Base-by-base conservation (phyloP, 148 eudicot species). In the Amaranthus palmeri region DNA sequence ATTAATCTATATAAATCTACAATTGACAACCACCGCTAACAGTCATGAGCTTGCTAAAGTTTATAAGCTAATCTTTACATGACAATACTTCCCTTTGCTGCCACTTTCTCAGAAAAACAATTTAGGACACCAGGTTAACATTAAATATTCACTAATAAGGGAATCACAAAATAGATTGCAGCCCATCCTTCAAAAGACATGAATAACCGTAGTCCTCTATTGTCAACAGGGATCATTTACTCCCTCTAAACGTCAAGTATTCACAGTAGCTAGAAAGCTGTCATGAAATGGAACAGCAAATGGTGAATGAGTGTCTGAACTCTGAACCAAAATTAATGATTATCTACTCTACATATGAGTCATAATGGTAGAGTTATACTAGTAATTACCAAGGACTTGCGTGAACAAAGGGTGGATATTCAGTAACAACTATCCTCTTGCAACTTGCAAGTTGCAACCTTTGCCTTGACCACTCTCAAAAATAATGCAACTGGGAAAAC, bases 401-500 rank as follows among this genome's bases (percentile, higher is more conserved):
- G 46, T 56, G 52, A 10, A 45, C 61, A 56, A 44, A 10, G 14
- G 61, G 45, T 44, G 61, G 40, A 43, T 52, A 36, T 41, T 68
- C n/a, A 45, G 7, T 58, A 72, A 17, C 0, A 54, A 58, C 44
- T 54, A 56, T 13, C 61, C 54, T 15, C 51, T 63, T 10, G 36
- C 36, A 25, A 25, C 51, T 63, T 10, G 36, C 36, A 25, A 25
- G 36, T 25, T 25, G 17, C 44, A 63, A 42, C 44, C 8, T 46
- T 63, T 43, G 40, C 73, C 58, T 58, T 3, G 10, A 40, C 64
- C 18, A 58, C 47, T 65, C 50, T 69, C 15, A 14, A 61, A 47
- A 36, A 5, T n/a, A 69, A 44, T 40, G 40, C 46, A 12, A 6
- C 14, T n/a, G 54, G 52, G 15, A 68, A 68, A 53, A 49, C 6